Evolutionary conservation across 805 yeast species (phyloP), one percentile per base, ranked within the genome.

Genomic region (Candida jianshihensis): DNA sequence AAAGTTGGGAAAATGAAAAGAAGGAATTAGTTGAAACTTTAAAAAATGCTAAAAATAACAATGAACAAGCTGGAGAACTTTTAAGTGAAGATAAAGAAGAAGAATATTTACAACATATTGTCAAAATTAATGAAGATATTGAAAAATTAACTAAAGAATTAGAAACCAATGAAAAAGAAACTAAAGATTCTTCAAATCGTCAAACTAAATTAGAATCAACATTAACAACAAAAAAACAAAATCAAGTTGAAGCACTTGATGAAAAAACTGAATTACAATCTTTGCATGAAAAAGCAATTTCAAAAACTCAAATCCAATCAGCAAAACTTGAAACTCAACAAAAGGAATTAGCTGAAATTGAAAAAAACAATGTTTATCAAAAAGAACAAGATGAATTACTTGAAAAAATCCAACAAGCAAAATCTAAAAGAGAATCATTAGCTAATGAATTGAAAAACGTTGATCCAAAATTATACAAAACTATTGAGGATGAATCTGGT

Each of bases 391-490:
- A 43, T 12, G 38, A 29, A 6, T 30, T 50, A 13, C 15, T 37
- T 24, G 39, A 34, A 13, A 48, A 47, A 35, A 35, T 50, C 19
- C 43, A 41, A 26, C 49, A 39, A 7, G 51, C 54, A 1, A 48
- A 34, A 34, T 32, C 33, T 34, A 39, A 41, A 24, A 47, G 48
- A 39, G 50, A 46, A 31, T 20, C 34, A 9, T 34, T 50, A 12
- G 32, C 47, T 1, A 31, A 40, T 5, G 49, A 45, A 18, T 38
- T 51, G 17, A 34, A 41, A n/a, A 33, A 38, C 7, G 16, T 40
- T 14, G 43, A 39, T 10, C 9, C 34, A 25, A 37, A 38, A 16
- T 34, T 33, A 6, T 50, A 45, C 26, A 48, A 45, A 13, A 34
- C 42, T 8, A 22, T 45, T 27, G 50, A 47, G 29, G 43, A 39